Conservation (phyloP, 2,329 filamentous ascomycete genomes). For the Alternaria novae-zelandiae region DNA sequence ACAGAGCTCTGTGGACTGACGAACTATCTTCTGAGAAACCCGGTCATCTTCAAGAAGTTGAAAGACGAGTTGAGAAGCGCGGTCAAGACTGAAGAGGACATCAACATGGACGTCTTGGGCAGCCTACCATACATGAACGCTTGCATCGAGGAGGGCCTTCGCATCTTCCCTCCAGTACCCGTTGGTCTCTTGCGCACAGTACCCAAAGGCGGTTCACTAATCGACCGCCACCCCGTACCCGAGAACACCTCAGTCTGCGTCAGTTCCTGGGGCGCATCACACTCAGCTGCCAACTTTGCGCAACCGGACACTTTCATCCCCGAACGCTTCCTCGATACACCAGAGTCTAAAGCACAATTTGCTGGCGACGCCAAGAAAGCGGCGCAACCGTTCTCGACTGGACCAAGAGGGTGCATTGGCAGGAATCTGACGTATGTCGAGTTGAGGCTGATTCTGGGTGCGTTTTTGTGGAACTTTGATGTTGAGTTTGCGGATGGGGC, state of each 20-base stretch:
- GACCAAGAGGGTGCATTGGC: conserved; percentile 43
- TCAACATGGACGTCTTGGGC: conserved; percentile 40
- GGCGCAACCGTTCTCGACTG: conserved; percentile 39
- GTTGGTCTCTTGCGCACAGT: conserved; percentile 48
- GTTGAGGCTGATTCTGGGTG: conserved; percentile 38
- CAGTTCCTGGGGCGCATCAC: conserved; percentile 36
- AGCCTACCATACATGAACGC: conserved; percentile 52
- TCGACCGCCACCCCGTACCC: conserved; percentile 49
- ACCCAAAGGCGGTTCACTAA: conserved; percentile 43
- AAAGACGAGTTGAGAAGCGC: conserved; percentile 35
- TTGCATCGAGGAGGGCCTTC: conserved; percentile 55
- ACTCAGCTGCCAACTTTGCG: conserved; percentile 40
- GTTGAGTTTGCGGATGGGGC: conserved; percentile 40
- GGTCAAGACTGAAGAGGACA: conserved; percentile 36
- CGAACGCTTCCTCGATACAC: conserved; percentile 42
- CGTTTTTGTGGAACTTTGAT: conserved; percentile 46
- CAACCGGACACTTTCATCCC: conserved; percentile 44
- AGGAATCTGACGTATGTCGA: conserved; percentile 45
- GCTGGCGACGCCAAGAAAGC: conserved; percentile 36
- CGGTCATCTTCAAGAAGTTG: conserved; percentile 28
- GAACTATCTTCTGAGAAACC: conserved; percentile 39
- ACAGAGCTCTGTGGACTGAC: conserved; percentile 42
- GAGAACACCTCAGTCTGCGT: conserved; percentile 38
- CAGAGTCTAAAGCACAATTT: conserved; percentile 22
- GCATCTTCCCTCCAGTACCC: conserved; percentile 56